These are phyloP conservation scores for Heteromeles arbutifolia DNA, from an alignment of 306 rosid species.

Conservation along the genomic window DNA sequence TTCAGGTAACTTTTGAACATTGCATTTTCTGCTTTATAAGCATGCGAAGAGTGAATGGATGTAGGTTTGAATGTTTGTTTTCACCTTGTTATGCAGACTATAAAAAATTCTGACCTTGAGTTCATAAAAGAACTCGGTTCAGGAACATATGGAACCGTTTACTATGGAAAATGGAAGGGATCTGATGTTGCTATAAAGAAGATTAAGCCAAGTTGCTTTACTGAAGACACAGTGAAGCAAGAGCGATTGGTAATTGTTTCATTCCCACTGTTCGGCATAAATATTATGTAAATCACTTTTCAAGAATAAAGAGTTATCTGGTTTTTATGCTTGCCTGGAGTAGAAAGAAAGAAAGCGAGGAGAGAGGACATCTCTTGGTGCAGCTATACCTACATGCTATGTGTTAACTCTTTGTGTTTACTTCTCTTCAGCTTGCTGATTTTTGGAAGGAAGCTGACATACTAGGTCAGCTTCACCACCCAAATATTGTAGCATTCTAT, in stretches of 20 bases:
- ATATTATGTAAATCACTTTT: neutral
- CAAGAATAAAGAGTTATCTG: neutral
- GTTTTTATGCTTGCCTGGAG: neutral
- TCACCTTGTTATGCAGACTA: conserved; percentile 11
- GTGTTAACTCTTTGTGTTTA: neutral
- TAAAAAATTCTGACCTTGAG: conserved; percentile 24
- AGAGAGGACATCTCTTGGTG: neutral
- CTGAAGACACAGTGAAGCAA: conserved; percentile 13
- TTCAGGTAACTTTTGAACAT: conserved; percentile 19
- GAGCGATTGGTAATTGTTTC: conserved; percentile 20
- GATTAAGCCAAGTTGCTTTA: conserved; percentile 28
- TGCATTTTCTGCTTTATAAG: neutral
- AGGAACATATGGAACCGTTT: conserved; percentile 31
- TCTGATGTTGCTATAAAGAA: conserved; percentile 27
- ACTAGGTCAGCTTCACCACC: conserved; percentile 27
- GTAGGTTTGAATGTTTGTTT: neutral
- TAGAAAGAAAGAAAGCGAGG: neutral
- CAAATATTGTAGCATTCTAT: conserved; percentile 29
- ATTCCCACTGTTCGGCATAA: neutral
- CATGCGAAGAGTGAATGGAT: neutral
- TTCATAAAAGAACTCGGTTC: conserved; percentile 28
- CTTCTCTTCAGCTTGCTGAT: conserved; percentile 17
- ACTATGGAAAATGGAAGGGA: conserved; percentile 32
- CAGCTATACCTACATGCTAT: neutral
- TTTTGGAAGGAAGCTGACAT: conserved; percentile 33